Conservation (phyloP, 2,329 filamentous ascomycete genomes). For the Pseudogymnoascus sp. region DNA sequence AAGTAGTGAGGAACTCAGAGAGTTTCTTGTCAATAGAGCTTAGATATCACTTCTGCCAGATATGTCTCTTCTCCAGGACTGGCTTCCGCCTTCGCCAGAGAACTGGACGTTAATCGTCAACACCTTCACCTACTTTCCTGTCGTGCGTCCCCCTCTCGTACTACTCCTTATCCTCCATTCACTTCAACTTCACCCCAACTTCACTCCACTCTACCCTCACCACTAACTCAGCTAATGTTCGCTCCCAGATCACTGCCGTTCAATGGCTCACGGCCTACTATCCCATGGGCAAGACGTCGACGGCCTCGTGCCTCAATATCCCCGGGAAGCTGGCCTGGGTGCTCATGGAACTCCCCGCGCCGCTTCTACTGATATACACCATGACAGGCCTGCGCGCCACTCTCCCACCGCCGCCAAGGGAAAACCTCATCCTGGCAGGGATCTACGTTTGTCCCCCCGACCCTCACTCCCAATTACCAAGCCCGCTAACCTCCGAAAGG, state of each 20-base stretch:
- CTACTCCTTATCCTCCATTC: slow-evolving; percentile 10
- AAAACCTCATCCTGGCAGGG: slow-evolving; percentile 67
- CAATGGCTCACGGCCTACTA: slow-evolving; percentile 77
- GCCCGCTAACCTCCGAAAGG: slow-evolving; percentile 31
- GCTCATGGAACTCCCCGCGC: slow-evolving; percentile 76
- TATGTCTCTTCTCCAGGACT: slow-evolving; percentile 26
- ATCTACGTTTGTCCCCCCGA: slow-evolving; percentile 43
- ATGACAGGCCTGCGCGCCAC: slow-evolving; percentile 59
- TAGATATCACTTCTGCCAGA: background rate
- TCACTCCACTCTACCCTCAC: background rate
- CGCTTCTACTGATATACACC: slow-evolving; percentile 70
- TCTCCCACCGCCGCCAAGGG: slow-evolving; percentile 58
- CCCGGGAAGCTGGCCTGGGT: slow-evolving; percentile 83
- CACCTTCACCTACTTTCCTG: slow-evolving; percentile 44
- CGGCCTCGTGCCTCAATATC: slow-evolving; percentile 67
- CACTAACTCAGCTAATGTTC: background rate
- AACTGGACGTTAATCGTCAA: slow-evolving; percentile 48
- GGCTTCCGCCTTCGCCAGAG: slow-evolving; percentile 48
- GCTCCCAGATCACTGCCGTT: slow-evolving; percentile 54
- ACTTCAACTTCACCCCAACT: background rate
- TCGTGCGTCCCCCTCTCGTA: slow-evolving; percentile 34
- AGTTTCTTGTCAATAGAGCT: background rate
- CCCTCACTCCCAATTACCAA: background rate
- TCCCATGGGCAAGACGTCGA: slow-evolving; percentile 87
- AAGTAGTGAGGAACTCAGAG: background rate